Base-by-base conservation (phyloP, 1,284 basidiomycete genomes). In the Ustilago tritici region DNA sequence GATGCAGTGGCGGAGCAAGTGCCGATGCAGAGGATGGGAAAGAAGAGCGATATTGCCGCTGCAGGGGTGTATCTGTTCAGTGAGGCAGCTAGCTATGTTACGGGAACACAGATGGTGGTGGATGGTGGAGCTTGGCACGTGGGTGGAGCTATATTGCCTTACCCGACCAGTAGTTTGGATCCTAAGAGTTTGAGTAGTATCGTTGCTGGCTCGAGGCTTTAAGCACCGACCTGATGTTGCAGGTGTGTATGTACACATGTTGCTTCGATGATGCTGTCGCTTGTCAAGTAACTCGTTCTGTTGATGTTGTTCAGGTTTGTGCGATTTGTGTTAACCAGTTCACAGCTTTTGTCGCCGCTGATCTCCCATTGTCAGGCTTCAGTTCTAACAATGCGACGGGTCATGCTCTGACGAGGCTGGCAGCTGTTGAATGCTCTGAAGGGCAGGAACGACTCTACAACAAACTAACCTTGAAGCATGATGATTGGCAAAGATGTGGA, bases 21-120 rank as follows among this genome's bases (percentile, higher is more conserved):
- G 2, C 85, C 85, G 1, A 56, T 83, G 69, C 82, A 84, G 66
- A 76, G 84, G 40, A 71, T 82, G 56, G 85, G 85, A n/a, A 56
- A 66, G 11, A 84, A 83, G 2, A 87, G 89, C 62, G 95, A 99
- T 84, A 89, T 95, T 71, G 94, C 91, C 2, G 93, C 93, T 83
- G 90, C 92, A 3, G 89, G 92, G 0, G 88, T 95, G 2, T 98
- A 93, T 88, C 88, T 99, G 49, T 95, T 98, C 88, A 95, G 93
- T 73, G 91, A 92, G 54, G 95, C 94, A 0, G 95, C 94, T 2
- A 89, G 89, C 17, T 95, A 90, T 87, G 90, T 96, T 65, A 92
- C 92, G 0, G 94, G 94, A 1, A 79, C 81, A 6, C 75, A 84
- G 69, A 68, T 85, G 67, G 76, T 78, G 40, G 80, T 82, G 8